Percentiles rank a stretch among this genome's conserved stretches.
Evolutionary conservation across 441 rosid genomes (phyloP).

Genomic region (Biscutella auriculata): DNA sequence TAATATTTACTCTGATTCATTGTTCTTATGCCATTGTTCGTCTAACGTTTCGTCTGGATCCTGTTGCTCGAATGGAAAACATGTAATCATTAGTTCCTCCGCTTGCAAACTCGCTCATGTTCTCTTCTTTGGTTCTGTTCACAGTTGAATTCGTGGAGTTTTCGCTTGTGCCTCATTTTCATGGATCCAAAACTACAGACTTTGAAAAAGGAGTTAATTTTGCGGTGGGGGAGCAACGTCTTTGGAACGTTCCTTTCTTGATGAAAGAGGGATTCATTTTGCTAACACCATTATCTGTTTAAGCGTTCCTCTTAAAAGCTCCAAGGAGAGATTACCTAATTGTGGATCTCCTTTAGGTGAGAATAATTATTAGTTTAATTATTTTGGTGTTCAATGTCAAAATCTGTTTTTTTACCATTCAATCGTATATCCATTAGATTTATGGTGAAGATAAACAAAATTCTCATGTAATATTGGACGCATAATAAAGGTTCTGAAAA

Average conservation of each 20-base stretch:
- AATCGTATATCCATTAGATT: too few species aligned
- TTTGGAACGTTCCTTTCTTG: constrained; percentile 19
- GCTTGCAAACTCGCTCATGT: background rate
- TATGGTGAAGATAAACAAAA: constrained; percentile 16
- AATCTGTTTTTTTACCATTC: too few species aligned
- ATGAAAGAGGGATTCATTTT: constrained; percentile 17
- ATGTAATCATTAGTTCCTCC: too few species aligned
- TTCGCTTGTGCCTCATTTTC: constrained; percentile 31
- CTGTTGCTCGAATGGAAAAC: too few species aligned
- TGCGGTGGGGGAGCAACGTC: constrained; percentile 45
- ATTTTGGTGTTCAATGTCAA: too few species aligned
- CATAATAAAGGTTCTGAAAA: constrained; percentile 47
- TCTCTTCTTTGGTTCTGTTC: background rate
- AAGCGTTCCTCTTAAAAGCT: too few species aligned
- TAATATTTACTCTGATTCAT: too few species aligned
- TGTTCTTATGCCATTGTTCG: too few species aligned
- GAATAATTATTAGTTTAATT: too few species aligned
- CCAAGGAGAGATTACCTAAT: too few species aligned
- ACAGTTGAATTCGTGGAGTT: constrained; percentile 35
- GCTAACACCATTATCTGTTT: constrained; percentile 13
- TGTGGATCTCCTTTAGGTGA: too few species aligned
- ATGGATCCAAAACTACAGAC: constrained; percentile 6
- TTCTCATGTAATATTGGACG: constrained; percentile 51
- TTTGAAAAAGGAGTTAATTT: constrained; percentile 32
- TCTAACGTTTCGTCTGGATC: too few species aligned